phyloP scores from a whole-genome alignment of 805 yeast species.

The Metschnikowia peoriensis region DNA sequence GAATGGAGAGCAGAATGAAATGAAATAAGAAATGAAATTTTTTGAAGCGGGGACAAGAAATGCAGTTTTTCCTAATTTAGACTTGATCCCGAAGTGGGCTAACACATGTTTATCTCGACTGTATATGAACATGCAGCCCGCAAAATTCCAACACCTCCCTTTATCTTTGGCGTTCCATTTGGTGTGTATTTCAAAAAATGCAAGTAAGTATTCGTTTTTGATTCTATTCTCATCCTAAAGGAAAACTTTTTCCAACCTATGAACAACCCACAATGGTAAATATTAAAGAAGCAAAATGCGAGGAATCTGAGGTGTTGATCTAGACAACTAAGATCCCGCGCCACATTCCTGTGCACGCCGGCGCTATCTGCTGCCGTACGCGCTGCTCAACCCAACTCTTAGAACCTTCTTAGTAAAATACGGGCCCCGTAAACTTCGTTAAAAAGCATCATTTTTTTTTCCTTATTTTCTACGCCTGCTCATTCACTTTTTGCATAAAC shows the following conservation, averaged over 20 bases:
- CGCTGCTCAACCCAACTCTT: background rate
- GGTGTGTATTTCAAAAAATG: no score
- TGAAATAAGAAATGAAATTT: no score
- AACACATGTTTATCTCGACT: background rate
- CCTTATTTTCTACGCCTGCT: background rate
- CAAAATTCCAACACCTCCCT: background rate
- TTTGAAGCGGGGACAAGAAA: no score
- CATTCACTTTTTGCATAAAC: background rate
- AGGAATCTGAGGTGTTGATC: background rate
- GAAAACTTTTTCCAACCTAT: background rate
- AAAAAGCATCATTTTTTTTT: background rate
- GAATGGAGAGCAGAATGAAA: no score
- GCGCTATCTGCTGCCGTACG: background rate
- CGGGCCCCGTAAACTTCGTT: background rate
- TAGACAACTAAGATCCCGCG: background rate
- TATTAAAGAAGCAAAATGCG: background rate
- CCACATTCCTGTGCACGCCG: background rate
- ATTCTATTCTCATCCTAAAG: background rate
- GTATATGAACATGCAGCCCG: background rate
- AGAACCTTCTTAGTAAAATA: background rate
- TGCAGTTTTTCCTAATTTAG: no score
- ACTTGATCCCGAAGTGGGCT: background rate
- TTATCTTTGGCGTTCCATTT: background rate
- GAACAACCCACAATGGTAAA: background rate
- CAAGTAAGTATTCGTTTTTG: no score